Conservation (phyloP, 371 early-diverging fungal species). For the Mortierella sp. region DNA sequence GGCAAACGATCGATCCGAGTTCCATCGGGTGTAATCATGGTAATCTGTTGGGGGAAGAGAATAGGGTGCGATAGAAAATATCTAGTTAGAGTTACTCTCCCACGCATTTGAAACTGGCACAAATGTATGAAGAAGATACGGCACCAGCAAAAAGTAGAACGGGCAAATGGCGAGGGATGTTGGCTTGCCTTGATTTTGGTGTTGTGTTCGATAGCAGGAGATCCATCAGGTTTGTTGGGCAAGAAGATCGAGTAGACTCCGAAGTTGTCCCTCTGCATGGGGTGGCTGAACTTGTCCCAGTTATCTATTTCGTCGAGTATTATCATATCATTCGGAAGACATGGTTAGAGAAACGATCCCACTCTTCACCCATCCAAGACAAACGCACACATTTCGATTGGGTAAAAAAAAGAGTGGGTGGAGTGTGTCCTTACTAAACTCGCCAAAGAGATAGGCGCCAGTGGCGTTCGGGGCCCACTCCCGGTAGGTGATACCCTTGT, state of each 20-base stretch:
- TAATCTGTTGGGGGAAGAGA: slow-evolving; percentile 64
- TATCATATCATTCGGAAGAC: not conserved
- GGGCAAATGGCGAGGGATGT: not conserved
- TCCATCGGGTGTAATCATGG: slow-evolving; percentile 78
- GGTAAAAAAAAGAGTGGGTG: not conserved
- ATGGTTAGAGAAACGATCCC: not conserved
- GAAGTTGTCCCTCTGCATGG: slow-evolving; percentile 82
- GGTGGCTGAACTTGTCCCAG: slow-evolving; percentile 84
- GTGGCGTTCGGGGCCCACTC: slow-evolving; percentile 97
- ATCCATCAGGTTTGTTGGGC: slow-evolving; percentile 72
- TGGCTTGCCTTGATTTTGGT: slow-evolving; percentile 86
- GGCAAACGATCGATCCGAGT: slow-evolving; percentile 92
- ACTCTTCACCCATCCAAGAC: not conserved
- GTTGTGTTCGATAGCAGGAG: slow-evolving; percentile 84
- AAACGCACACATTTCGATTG: not conserved
- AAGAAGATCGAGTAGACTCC: slow-evolving; percentile 86
- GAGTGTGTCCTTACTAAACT: slow-evolving; percentile 78
- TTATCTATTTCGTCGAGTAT: slow-evolving; percentile 65
- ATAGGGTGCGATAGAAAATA: not conserved
- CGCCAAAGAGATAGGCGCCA: slow-evolving; percentile 89
- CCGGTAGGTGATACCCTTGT: slow-evolving; percentile 82
- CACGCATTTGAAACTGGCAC: not conserved
- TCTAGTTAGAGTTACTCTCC: not conserved
- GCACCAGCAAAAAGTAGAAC: not conserved
- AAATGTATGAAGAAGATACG: not conserved